A percentile compares a stretch with the other conserved stretches of the same genome.
These are phyloP conservation scores for Pleurotus djamor DNA, from an alignment of 768 basidiomycete species.

Conservation along the genomic window DNA sequence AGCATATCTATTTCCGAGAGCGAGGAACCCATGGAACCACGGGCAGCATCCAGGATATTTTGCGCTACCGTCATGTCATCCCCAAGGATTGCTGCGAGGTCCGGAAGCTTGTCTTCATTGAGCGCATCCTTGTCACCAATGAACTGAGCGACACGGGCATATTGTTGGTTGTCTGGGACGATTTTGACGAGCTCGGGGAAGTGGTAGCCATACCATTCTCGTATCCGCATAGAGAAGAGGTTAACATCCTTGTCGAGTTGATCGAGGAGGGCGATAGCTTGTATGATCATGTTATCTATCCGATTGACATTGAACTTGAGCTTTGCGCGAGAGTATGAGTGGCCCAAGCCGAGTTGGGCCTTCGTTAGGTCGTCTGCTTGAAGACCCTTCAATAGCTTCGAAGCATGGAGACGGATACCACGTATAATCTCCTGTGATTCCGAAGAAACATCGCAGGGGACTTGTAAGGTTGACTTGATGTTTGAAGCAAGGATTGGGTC, in stretches of 20 bases:
- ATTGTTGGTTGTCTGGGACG: conserved; percentile 93
- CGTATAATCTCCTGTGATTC: conserved; percentile 83
- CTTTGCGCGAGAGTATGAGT: conserved; percentile 96
- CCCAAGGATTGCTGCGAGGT: conserved; percentile 76
- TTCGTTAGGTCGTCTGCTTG: conserved; percentile 86
- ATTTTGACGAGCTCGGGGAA: conserved; percentile 95
- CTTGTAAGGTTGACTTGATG: conserved; percentile 69
- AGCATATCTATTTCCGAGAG: conserved; percentile 93
- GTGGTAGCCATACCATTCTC: conserved; percentile 99
- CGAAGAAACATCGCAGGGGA: conserved; percentile 82
- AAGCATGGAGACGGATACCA: conserved; percentile 88
- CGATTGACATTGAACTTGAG: conserved; percentile 98
- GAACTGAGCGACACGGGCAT: conserved; percentile 81
- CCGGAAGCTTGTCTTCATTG: conserved; percentile 75
- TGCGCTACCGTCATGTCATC: conserved; percentile 85
- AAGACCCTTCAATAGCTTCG: conserved; percentile 87
- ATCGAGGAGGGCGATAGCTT: conserved; percentile 96
- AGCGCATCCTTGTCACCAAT: conserved; percentile 89
- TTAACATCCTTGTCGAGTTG: conserved; percentile 99
- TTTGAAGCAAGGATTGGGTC: conserved; percentile 73
- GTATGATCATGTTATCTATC: conserved; percentile 99
- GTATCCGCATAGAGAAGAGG: conserved; percentile 95
- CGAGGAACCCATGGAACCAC: conserved; percentile 91
- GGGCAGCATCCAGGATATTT: conserved; percentile 93
- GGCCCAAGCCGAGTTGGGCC: conserved; percentile 95